Conservation (phyloP, 192 early-diverging fungal species). For the Hyaloraphidium curvatum region DNA sequence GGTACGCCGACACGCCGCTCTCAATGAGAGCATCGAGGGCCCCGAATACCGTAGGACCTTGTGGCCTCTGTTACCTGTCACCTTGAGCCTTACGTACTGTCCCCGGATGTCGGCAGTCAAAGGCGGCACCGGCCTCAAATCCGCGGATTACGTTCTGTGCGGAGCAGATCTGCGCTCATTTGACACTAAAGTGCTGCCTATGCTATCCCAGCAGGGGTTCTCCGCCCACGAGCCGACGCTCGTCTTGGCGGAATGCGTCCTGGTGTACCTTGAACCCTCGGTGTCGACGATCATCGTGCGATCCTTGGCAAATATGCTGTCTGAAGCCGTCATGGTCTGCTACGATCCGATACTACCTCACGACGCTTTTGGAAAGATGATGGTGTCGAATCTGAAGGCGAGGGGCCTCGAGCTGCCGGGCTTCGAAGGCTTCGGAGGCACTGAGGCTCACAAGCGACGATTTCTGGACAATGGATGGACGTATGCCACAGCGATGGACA, state of each 20-base stretch:
- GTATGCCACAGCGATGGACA: constrained; percentile 19
- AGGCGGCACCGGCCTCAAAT: constrained; percentile 58
- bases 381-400: constrained; percentile 69
- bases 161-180: constrained; percentile 67
- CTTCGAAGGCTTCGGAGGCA: constrained; percentile 44
- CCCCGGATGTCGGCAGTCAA: too few relatives aligned
- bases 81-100: too few relatives aligned
- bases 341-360: constrained; percentile 87
- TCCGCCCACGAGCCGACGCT: constrained; percentile 39
- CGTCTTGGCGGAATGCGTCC: constrained; percentile 82
- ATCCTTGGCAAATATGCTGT: constrained; percentile 53
- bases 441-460: constrained; percentile 49
- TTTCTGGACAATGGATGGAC: constrained; percentile 43
- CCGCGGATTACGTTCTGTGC: constrained; percentile 44
- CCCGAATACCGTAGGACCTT: too few relatives aligned
- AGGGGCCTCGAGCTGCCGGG: constrained; percentile 56
- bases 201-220: background rate
- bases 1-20: too few relatives aligned
- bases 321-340: constrained; percentile 38
- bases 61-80: too few relatives aligned
- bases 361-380: constrained; percentile 79
- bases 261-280: constrained; percentile 63
- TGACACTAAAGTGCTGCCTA: constrained; percentile 20
- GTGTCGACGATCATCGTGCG: constrained; percentile 46
- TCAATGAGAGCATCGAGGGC: too few relatives aligned